These are phyloP conservation scores for Phytopythium delawarense DNA, from an alignment of 352 stramenopile species.

Conservation along the genomic window DNA sequence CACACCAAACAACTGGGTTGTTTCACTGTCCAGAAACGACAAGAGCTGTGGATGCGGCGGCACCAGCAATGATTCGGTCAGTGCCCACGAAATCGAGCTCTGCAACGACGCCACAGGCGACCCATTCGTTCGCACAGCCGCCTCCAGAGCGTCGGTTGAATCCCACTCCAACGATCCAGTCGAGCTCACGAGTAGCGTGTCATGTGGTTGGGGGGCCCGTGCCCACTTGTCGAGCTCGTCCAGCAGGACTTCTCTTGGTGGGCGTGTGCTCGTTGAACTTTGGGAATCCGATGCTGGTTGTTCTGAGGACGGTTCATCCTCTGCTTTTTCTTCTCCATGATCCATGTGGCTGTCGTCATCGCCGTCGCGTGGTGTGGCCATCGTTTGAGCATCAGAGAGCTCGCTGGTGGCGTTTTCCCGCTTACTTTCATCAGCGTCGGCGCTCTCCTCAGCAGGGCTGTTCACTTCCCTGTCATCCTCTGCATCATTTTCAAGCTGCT, in stretches of 20 bases:
- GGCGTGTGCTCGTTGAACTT: background rate
- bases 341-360: background rate
- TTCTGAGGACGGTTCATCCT: background rate
- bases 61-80: background rate
- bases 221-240: slow-evolving; percentile 8
- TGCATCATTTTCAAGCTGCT: background rate
- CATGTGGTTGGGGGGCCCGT: background rate
- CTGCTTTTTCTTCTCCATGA: background rate
- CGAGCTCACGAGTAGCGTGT: background rate
- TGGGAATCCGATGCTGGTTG: background rate
- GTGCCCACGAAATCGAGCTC: slow-evolving; percentile 1
- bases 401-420: background rate
- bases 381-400: background rate
- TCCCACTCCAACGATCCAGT: slow-evolving; percentile 4
- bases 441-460: background rate
- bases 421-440: background rate
- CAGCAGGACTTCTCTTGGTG: background rate
- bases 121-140: background rate
- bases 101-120: background rate
- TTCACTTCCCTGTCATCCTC: background rate
- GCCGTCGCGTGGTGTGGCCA: background rate
- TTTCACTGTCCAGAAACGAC: background rate
- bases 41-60: background rate
- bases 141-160: background rate
- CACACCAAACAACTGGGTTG: background rate